Conservation (phyloP, 768 basidiomycete species). For the Auricularia cornea region DNA sequence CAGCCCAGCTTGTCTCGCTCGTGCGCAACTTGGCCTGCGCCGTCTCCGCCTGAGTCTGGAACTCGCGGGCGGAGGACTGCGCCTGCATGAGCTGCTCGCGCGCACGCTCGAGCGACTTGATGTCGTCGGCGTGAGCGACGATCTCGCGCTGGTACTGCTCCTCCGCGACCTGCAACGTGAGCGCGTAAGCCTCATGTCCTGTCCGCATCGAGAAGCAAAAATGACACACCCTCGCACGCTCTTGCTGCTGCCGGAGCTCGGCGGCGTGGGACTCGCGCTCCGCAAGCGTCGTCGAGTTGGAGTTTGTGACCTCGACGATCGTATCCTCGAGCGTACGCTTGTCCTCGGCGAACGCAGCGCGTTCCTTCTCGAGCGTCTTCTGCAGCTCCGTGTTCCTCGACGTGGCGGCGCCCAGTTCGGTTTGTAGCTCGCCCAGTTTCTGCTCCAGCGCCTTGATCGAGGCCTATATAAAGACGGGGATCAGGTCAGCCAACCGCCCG, state of each 20-base stretch:
- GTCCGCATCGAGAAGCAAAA: background rate
- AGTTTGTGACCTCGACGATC: conserved; percentile 70
- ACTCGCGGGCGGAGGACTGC: conserved; percentile 49
- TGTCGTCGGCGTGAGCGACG: conserved; percentile 77
- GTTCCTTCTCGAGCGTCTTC: conserved; percentile 59
- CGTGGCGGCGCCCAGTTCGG: conserved; percentile 49
- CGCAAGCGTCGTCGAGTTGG: conserved; percentile 50
- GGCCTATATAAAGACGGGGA: background rate
- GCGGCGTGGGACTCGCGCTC: conserved; percentile 41
- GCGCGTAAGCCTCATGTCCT: conserved; percentile 1
- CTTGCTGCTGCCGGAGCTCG: conserved; percentile 58
- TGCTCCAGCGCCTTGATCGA: background rate
- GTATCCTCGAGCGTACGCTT: conserved; percentile 77
- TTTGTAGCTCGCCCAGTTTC: conserved; percentile 36
- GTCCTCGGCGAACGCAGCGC: conserved; percentile 62
- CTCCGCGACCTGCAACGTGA: conserved; percentile 50
- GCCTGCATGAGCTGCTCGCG: conserved; percentile 51
- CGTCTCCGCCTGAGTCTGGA: conserved; percentile 56
- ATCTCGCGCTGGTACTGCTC: conserved; percentile 75
- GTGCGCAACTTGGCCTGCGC: conserved; percentile 62
- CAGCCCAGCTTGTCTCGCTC: conserved; percentile 73
- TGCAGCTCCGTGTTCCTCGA: conserved; percentile 45
- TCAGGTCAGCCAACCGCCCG: no score
- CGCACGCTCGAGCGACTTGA: conserved; percentile 59
- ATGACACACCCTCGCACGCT: conserved; percentile 52